phyloP scores from a whole-genome alignment of 2,329 filamentous ascomycete species.

The Pezizomycotina sp. region DNA sequence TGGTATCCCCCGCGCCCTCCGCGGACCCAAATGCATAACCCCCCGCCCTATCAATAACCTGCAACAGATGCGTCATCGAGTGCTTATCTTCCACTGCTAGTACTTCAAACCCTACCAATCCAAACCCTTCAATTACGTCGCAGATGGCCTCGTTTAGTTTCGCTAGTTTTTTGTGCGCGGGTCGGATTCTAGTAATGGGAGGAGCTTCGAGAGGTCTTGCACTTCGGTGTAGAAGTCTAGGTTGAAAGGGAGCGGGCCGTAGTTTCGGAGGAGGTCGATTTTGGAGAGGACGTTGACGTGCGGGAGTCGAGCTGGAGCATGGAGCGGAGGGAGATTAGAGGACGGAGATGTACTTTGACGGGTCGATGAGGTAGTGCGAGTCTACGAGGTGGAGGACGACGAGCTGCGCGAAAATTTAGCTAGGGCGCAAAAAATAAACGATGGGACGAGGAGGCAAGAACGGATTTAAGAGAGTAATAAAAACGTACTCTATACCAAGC shows the following conservation, averaged over 20 bases:
- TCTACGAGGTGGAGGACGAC: constrained; percentile 88
- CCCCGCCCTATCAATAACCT: constrained; percentile 76
- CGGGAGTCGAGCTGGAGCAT: constrained; percentile 98
- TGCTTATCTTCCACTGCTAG: constrained; percentile 91
- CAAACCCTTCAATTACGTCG: constrained; percentile 73
- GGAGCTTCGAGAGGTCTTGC: constrained; percentile 72
- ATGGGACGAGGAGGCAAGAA: not conserved
- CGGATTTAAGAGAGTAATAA: constrained; percentile 10
- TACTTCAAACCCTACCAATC: constrained; percentile 80
- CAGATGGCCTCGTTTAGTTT: constrained; percentile 75
- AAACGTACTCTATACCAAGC: constrained; percentile 69
- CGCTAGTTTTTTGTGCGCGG: constrained; percentile 57
- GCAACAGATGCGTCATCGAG: constrained; percentile 84
- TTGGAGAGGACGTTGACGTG: constrained; percentile 94
- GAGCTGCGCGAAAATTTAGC: constrained; percentile 41
- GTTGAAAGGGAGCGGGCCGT: constrained; percentile 72
- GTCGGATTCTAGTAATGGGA: constrained; percentile 65
- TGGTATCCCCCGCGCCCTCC: constrained; percentile 81
- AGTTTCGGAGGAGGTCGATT: constrained; percentile 73
- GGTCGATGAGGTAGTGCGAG: constrained; percentile 80
- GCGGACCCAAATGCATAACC: constrained; percentile 85
- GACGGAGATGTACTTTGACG: constrained; percentile 87
- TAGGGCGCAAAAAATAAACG: constrained; percentile 11
- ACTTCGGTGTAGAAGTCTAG: constrained; percentile 96
- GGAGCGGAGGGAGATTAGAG: constrained; percentile 77